Evolutionary conservation across 352 stramenopile species (phyloP), one percentile per base, ranked within the genome.

Genomic region (Globisporangium heterothallicum): DNA sequence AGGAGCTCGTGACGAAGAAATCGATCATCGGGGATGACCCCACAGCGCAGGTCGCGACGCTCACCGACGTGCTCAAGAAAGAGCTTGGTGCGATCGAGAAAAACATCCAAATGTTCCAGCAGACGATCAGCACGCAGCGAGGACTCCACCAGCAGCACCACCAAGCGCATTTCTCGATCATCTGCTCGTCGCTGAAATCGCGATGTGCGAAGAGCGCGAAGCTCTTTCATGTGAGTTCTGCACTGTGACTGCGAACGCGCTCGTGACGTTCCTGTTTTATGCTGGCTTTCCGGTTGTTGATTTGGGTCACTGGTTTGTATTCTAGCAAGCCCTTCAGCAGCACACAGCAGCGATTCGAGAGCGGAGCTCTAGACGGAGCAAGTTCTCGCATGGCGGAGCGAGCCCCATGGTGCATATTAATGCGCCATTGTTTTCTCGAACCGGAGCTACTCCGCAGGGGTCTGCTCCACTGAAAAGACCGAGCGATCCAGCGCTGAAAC

Each of bases 351-450:
- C 78, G 34, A 90, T 93, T 42, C 75, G 78, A 36, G 80, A 91
- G 44, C 78, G 78, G 18, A 91, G 72, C 51, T 84, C 81, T 9
- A 73, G 83, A 26, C 71, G 83, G 18, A 91, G 74, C 64, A 90
- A 89, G 59, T 92, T 92, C 25, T 89, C 79, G 10, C 79, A 91
- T 45, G 68, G 77, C 56, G 74, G 79, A 50, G 59, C 74, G 35
- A 87, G 72, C 24, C 63, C 79, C 27, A 84, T 88, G 74, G 78
- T 93, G 24, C 83, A 91, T 52, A 76, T 93, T 25, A 88, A 87
- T 22, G 74, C 79, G 4, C 83, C 83, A 16, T 49, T 93, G n/a
- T 90, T 89, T 42, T 57, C 77, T 10, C 68, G 79, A 14, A 89
- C 76, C 35, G 56, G 35, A 21, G 18, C 58, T 2, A 40, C 56